Percentiles rank a stretch among this genome's conserved stretches.
Evolutionary conservation across 208 protist genomes (phyloP).

Genomic region (Crithidia fasciculata): DNA sequence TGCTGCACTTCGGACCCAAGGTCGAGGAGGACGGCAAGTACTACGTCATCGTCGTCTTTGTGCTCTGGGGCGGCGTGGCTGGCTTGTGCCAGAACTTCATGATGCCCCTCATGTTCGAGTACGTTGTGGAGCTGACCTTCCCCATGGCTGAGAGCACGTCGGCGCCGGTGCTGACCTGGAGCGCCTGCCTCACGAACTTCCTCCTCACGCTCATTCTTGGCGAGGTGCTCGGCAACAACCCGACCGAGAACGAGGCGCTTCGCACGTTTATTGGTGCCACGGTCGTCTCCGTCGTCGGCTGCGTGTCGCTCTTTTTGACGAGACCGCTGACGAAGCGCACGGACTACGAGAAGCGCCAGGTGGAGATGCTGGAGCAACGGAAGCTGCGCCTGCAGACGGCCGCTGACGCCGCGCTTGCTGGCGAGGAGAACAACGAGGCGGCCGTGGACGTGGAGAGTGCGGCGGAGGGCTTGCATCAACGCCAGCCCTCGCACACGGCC

Average conservation of each 20-base stretch:
- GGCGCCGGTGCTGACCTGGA: conserved; percentile 71
- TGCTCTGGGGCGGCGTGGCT: conserved; percentile 63
- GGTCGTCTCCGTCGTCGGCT: conserved; percentile 61
- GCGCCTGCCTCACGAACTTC: conserved; percentile 69
- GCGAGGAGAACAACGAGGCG: neutral
- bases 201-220: conserved; percentile 66
- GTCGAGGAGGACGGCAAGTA: conserved; percentile 35
- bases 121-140: conserved; percentile 83
- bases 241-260: conserved; percentile 41
- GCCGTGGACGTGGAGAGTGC: neutral
- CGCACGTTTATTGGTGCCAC: conserved; percentile 66
- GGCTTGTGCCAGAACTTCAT: conserved; percentile 81
- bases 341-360: conserved; percentile 56
- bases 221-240: conserved; percentile 59
- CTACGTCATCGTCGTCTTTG: conserved; percentile 53
- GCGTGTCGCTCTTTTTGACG: conserved; percentile 45
- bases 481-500: neutral
- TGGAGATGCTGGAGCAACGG: conserved; percentile 27
- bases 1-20: conserved; percentile 67
- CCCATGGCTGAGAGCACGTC: conserved; percentile 75
- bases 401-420: neutral
- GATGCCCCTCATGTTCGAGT: conserved; percentile 87
- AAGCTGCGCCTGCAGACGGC: conserved; percentile 20
- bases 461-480: neutral
- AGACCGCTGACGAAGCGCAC: conserved; percentile 47